Base-by-base conservation (phyloP, 768 basidiomycete genomes). In the Tylopilus felleus region DNA sequence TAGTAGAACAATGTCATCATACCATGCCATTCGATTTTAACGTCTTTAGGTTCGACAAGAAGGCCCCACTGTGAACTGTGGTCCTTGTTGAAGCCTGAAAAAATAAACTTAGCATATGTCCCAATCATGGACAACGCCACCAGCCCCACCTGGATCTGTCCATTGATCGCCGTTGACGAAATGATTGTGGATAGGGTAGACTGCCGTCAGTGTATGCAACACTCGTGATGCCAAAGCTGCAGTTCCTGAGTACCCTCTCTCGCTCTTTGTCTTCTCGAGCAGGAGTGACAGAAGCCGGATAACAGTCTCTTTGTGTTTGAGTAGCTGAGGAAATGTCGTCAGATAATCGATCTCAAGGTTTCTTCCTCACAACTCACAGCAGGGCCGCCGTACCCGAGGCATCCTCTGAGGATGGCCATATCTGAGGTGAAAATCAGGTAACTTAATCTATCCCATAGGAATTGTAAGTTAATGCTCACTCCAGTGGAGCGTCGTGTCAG, bases 401-500 rank as follows among this genome's bases (percentile, higher is more conserved):
- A 88, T 41, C 90, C 93, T 41, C 89, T 83, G 22, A 96, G 75
- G 38, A 96, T 88, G 7, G 86, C 77, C 69, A 94, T 78, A 69
- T 93, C 90, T 91, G 58, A 35, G 38, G 17, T 42, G 52, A 23
- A 44, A 23, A 43, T 45, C 43, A 16, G 17, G 46, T 33, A 39
- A 36, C 47, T 64, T 19, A 52, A 17, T n/a, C 35, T 10, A 40
- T 19, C 10, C 27, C n/a, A 47, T 14, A 38, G 17, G 17, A 17
- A 49, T 22, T 10, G 21, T 19, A 42, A 41, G 29, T 29, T 49
- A 62, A 41, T 47, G 42, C 84, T 72, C 63, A 92, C 91, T 94
- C 90, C 94, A 97, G 67, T 97, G 94, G 49, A 98, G 74, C 8
- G 92, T 93, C 7, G 90, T 92, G 60, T 93, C 90, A 3, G 89